These are phyloP conservation scores for Komagataella populi DNA, from an alignment of 805 yeast species.

Conservation along the genomic window DNA sequence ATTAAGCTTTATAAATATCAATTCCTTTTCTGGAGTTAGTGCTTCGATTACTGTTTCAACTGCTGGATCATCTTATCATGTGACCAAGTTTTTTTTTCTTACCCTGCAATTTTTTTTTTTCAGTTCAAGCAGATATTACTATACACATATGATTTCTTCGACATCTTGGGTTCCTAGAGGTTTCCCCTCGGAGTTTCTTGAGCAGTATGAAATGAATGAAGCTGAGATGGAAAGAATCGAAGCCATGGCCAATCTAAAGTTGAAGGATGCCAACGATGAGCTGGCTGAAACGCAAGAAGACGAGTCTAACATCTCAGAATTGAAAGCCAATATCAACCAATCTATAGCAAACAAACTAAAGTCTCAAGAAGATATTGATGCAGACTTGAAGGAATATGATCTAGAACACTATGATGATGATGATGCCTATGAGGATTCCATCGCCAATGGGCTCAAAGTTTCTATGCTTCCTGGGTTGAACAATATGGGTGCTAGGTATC, in stretches of 20 bases:
- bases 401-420: conserved; percentile 76
- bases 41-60: not conserved
- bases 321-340: not conserved
- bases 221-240: conserved; percentile 87
- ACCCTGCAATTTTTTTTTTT: not conserved
- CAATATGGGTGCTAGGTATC: conserved; percentile 42
- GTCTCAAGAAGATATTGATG: conserved; percentile 54
- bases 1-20: no score
- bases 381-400: conserved; percentile 80
- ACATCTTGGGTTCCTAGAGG: conserved; percentile 96
- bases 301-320: conserved; percentile 9
- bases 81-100: not conserved
- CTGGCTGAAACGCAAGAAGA: conserved; percentile 33
- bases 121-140: not conserved
- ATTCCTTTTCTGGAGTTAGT: no score
- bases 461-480: conserved; percentile 63
- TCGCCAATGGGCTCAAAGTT: conserved; percentile 39
- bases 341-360: conserved; percentile 15
- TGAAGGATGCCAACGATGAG: conserved; percentile 62
- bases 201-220: conserved; percentile 76
- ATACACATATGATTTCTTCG: conserved; percentile 63
- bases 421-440: conserved; percentile 29
- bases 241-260: conserved; percentile 70
- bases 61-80: not conserved
- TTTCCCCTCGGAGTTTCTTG: conserved; percentile 85